A percentile compares a stretch with the other conserved stretches of the same genome.
Evolutionary conservation across 768 basidiomycete species (phyloP).

Genomic region (Lactarius vividus): DNA sequence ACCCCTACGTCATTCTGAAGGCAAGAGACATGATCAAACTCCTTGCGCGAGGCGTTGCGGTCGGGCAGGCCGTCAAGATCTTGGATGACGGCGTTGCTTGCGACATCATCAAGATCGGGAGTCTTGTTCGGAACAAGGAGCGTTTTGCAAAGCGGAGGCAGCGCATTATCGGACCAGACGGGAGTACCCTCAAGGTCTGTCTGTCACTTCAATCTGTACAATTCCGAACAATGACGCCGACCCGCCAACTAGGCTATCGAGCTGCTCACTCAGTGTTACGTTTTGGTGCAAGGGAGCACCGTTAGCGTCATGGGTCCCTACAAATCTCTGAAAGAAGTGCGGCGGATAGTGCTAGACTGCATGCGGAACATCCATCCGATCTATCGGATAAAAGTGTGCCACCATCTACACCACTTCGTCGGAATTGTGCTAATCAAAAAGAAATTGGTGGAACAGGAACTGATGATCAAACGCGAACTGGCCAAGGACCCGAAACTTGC

Average conservation of each 20-base stretch:
- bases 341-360: slow-evolving; percentile 95
- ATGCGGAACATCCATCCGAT: slow-evolving; percentile 99
- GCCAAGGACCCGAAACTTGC: slow-evolving; percentile 97
- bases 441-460: slow-evolving; percentile 55
- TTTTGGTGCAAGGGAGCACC: slow-evolving; percentile 96
- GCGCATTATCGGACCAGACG: slow-evolving; percentile 95
- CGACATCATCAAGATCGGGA: slow-evolving; percentile 99
- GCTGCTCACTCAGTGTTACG: slow-evolving; percentile 92
- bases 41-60: slow-evolving; percentile 85
- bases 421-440: not conserved
- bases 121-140: slow-evolving; percentile 90
- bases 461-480: slow-evolving; percentile 97
- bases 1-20: slow-evolving; percentile 95
- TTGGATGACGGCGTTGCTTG: slow-evolving; percentile 87
- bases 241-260: slow-evolving; percentile 79
- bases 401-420: slow-evolving; percentile 13
- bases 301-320: slow-evolving; percentile 98
- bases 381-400: slow-evolving; percentile 88
- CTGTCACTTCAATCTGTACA: slow-evolving; percentile 24
- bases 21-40: slow-evolving; percentile 95
- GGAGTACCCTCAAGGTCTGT: slow-evolving; percentile 91
- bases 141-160: slow-evolving; percentile 95
- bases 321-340: slow-evolving; percentile 93
- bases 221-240: not conserved
- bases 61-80: slow-evolving; percentile 84